phyloP scores from a whole-genome alignment of 2,329 filamentous ascomycete genomes.

The Penicillium thymicola region DNA sequence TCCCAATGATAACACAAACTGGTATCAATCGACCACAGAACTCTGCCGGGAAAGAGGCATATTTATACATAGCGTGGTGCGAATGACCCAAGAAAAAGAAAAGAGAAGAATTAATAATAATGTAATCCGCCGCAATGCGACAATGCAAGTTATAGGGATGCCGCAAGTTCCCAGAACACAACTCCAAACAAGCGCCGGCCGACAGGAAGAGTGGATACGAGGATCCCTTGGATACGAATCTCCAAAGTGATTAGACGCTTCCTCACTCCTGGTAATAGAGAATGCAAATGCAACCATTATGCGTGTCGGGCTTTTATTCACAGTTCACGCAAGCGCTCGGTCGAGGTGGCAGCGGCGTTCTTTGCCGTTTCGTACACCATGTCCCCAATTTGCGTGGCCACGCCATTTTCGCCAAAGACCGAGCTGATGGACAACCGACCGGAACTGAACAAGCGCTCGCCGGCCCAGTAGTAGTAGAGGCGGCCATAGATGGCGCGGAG shows the following conservation, averaged over 20 bases:
- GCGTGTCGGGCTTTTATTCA: constrained; percentile 16
- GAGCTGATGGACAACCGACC: constrained; percentile 33
- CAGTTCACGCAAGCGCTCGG: constrained; percentile 31
- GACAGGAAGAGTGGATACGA: constrained; percentile 14
- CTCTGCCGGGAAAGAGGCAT: neutral
- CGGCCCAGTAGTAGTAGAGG: constrained; percentile 92
- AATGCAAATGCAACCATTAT: constrained; percentile 5
- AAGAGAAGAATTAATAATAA: constrained; percentile 10
- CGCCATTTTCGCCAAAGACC: constrained; percentile 27
- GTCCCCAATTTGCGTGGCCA: constrained; percentile 36
- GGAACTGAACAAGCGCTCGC: constrained; percentile 55
- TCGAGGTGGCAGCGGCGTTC: constrained; percentile 40
- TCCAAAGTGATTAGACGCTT: neutral
- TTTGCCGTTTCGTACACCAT: constrained; percentile 50
- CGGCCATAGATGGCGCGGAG: constrained; percentile 76
- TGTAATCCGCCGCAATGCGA: constrained; percentile 4
- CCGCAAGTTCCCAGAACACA: constrained; percentile 10
- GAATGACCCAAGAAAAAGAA: neutral
- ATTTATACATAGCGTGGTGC: neutral
- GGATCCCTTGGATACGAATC: constrained; percentile 1
- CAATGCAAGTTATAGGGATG: constrained; percentile 10
- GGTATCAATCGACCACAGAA: constrained; percentile 14
- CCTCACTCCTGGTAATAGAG: neutral
- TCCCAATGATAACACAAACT: constrained; percentile 8
- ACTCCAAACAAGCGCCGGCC: constrained; percentile 29